These are phyloP conservation scores for Emergomyces africanus DNA, from an alignment of 2,329 filamentous ascomycete genomes.

Conservation along the genomic window DNA sequence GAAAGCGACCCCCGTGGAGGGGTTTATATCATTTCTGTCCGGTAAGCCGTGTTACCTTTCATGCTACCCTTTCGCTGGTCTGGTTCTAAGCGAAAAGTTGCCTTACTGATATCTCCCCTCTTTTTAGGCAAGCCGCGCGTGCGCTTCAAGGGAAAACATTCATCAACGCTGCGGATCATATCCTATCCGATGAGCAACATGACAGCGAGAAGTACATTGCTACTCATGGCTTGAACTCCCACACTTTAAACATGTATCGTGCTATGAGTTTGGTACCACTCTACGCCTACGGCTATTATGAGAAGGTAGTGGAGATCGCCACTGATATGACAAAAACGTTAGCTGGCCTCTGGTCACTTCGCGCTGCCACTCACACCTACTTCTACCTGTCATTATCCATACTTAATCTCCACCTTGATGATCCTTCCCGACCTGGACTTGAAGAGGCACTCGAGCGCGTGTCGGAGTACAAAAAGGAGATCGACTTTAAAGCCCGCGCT, in stretches of 20 bases:
- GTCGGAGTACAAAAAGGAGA: conserved; percentile 36
- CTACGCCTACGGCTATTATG: conserved; percentile 35
- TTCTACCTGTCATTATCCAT: conserved; percentile 35
- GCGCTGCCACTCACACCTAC: conserved; percentile 29
- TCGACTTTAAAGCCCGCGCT: conserved; percentile 39
- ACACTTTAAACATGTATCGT: conserved; percentile 41
- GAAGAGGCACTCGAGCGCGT: conserved; percentile 37
- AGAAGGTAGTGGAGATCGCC: conserved; percentile 32
- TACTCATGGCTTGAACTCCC: conserved; percentile 32
- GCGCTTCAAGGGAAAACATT: conserved; percentile 51
- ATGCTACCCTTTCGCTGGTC: not conserved
- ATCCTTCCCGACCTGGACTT: conserved; percentile 31
- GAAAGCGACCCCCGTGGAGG: conserved; percentile 45
- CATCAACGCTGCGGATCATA: conserved; percentile 30
- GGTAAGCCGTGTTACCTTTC: conserved; percentile 18
- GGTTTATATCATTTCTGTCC: conserved; percentile 40
- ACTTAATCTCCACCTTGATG: conserved; percentile 31
- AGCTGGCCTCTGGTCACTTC: conserved; percentile 34
- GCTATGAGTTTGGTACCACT: conserved; percentile 36
- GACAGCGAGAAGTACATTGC: conserved; percentile 37
- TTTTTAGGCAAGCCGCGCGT: conserved; percentile 38
- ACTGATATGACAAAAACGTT: conserved; percentile 29
- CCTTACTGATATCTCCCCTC: not conserved
- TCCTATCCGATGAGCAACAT: conserved; percentile 45
- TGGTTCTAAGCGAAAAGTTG: not conserved